Base-by-base conservation (phyloP, 108 stramenopile species). In the Cyclotella baltica region DNA sequence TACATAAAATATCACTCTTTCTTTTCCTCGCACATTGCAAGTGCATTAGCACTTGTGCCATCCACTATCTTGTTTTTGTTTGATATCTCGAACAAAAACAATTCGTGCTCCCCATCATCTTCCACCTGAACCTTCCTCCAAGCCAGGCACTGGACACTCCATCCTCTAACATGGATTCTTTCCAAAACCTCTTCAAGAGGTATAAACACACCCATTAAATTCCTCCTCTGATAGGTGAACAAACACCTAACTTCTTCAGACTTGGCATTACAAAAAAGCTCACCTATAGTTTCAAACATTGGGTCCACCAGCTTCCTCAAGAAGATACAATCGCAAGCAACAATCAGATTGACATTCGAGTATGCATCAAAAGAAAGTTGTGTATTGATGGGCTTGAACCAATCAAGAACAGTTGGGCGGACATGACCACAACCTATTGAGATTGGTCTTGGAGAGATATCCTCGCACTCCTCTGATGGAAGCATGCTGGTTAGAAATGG, bases 281-380 rank as follows among this genome's bases (percentile, higher is more conserved):
- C 35, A 19, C 46, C 28, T 23, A 83, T 31, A 0, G 72, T 67
- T 51, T 62, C 22, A 3, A 83, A 46, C 4, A 83, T 33, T 18
- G 82, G 77, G 61, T 83, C 77, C 20, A 78, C 72, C 1, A 83
- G 22, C 62, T 77, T 78, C 25, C 47, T 48, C 43, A 83, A 51
- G 35, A 72, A 81, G n/a, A 81, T 63, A 20, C 80, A 81, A 56
- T 81, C 80, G 34, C 80, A 81, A 33, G 75, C 80, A 16, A 81
- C 61, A 18, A 81, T 71, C 40, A 81, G 48, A 46, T 81, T 69
- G 2, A 81, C 34, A 23, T 47, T 40, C 1, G 75, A 71, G 13
- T 48, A 57, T 5, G 62, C 40, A 8, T 34, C 11, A 11, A 5
- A 0, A 0, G 80, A 61, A 0, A 81, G 51, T 22, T 81, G 80